Conservation (phyloP, 352 stramenopile genomes). For the Phytophthora syringae region DNA sequence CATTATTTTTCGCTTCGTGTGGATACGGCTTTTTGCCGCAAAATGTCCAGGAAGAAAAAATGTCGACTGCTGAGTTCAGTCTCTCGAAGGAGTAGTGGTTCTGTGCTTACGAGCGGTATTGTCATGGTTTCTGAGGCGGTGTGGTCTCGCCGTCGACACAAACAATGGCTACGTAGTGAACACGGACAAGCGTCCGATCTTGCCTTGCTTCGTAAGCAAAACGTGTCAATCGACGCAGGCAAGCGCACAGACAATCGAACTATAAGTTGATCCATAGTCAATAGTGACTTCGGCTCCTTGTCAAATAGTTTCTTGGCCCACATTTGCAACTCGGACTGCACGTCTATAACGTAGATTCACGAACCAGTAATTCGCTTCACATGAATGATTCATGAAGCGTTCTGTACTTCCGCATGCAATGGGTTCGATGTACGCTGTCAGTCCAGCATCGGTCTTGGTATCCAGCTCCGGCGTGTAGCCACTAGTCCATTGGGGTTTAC, state of each 20-base stretch:
- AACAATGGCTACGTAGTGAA: too few relatives aligned
- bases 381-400: neutral
- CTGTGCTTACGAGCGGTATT: too few relatives aligned
- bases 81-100: too few relatives aligned
- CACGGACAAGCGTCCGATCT: too few relatives aligned
- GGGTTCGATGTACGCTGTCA: neutral
- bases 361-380: neutral
- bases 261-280: neutral
- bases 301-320: neutral
- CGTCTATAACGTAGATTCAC: neutral
- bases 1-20: too few relatives aligned
- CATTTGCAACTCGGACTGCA: neutral
- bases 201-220: too few relatives aligned
- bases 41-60: too few relatives aligned
- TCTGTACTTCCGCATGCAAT: neutral
- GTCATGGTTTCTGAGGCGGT: too few relatives aligned
- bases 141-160: too few relatives aligned
- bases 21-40: too few relatives aligned
- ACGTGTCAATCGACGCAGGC: too few relatives aligned
- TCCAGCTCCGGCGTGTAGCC: slow-evolving; percentile 1
- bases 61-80: too few relatives aligned
- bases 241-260: neutral
- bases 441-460: neutral
- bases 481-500: neutral
- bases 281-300: neutral